Evolutionary conservation across 2,329 filamentous ascomycete genomes (phyloP).

Genomic region (Trichoderma afroharzianum): DNA sequence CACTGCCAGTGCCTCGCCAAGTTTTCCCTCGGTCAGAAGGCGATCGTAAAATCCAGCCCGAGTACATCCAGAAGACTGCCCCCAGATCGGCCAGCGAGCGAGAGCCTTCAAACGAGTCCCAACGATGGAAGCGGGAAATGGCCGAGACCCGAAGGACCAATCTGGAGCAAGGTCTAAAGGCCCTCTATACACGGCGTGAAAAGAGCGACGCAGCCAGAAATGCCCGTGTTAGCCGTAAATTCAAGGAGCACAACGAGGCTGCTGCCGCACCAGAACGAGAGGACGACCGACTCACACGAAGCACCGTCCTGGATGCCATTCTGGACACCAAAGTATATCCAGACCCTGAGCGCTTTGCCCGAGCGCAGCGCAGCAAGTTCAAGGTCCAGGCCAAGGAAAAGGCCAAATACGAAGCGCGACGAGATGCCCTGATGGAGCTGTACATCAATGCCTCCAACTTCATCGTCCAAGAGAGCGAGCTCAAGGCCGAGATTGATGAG

Average conservation of each 20-base stretch:
- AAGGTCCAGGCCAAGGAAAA: conserved; percentile 40
- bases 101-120: conserved; percentile 35
- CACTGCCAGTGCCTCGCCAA: conserved; percentile 76
- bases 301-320: conserved; percentile 55
- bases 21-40: conserved; percentile 63
- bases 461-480: conserved; percentile 76
- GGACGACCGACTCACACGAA: conserved; percentile 72
- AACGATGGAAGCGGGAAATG: conserved; percentile 68
- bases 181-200: conserved; percentile 65
- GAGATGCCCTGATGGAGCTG: conserved; percentile 74
- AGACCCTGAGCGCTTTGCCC: conserved; percentile 60
- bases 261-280: conserved; percentile 64
- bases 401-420: conserved; percentile 55
- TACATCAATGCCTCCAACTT: conserved; percentile 87
- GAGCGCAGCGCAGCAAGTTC: conserved; percentile 46
- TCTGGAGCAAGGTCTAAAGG: conserved; percentile 65
- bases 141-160: conserved; percentile 68
- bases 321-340: conserved; percentile 49
- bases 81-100: conserved; percentile 47
- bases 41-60: conserved; percentile 56
- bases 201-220: conserved; percentile 35
- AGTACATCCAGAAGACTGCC: conserved; percentile 60
- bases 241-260: conserved; percentile 43
- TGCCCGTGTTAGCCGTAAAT: conserved; percentile 43
- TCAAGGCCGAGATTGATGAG: conserved; percentile 68